Conservation (phyloP, 805 yeast genomes). For the Myxozyma sirexii region DNA sequence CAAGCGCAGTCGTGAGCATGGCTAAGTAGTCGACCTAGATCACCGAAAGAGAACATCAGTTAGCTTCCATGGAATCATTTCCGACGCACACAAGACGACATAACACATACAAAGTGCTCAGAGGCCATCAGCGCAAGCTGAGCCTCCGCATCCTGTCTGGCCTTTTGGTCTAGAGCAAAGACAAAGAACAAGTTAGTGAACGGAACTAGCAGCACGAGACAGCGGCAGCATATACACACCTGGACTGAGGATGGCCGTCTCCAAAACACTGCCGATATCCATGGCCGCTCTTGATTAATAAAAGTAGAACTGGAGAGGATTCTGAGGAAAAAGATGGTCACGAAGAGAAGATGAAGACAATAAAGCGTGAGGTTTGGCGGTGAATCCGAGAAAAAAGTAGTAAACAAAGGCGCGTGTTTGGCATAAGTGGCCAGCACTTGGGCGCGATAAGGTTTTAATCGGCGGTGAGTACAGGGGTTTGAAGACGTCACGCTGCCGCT, state of each 20-base stretch:
- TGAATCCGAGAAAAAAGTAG: slow-evolving; percentile 5
- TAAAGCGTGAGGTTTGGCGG: background rate
- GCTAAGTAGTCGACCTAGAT: slow-evolving; percentile 58
- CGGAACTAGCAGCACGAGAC: background rate
- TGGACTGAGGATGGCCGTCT: slow-evolving; percentile 73
- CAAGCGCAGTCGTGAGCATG: slow-evolving; percentile 69
- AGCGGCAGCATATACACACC: slow-evolving; percentile 38
- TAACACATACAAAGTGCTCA: slow-evolving; percentile 61
- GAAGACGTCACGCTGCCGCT: background rate
- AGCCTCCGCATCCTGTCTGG: slow-evolving; percentile 76
- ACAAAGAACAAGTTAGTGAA: background rate
- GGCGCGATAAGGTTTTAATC: too few relatives aligned
- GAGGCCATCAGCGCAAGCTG: slow-evolving; percentile 71
- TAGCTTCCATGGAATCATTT: background rate
- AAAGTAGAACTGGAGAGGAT: too few relatives aligned
- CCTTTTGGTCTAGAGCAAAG: slow-evolving; percentile 50
- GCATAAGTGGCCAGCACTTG: background rate
- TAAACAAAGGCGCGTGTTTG: slow-evolving; percentile 16
- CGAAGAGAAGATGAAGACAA: background rate
- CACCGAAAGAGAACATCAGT: background rate
- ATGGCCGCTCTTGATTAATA: slow-evolving; percentile 37
- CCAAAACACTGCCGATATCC: slow-evolving; percentile 73
- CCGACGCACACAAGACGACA: background rate
- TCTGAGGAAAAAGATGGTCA: background rate
- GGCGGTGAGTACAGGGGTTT: too few relatives aligned